Percentiles rank a stretch among this genome's conserved stretches.
phyloP scores from a whole-genome alignment of 2,329 filamentous ascomycete species.

The Dactylellina leptospora region DNA sequence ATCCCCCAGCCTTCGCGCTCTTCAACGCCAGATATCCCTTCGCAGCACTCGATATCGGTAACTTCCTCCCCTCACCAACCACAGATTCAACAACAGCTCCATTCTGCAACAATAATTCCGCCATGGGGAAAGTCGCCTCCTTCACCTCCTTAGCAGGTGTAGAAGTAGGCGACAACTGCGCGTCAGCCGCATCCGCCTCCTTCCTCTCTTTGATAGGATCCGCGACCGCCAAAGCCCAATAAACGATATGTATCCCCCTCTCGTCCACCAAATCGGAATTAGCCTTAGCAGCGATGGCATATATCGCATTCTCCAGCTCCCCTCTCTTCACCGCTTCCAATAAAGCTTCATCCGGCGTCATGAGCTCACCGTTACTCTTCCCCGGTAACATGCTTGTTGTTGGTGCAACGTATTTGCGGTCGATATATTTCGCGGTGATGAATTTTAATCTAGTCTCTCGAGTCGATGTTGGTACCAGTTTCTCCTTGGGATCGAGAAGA shows the following conservation, averaged over 20 bases:
- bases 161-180: conserved; percentile 56
- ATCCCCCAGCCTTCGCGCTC: conserved; percentile 63
- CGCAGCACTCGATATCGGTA: conserved; percentile 82
- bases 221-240: conserved; percentile 87
- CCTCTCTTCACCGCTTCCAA: conserved; percentile 95
- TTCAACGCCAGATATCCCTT: conserved; percentile 86
- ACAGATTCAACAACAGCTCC: conserved; percentile 79
- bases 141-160: conserved; percentile 63
- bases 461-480: conserved; percentile 78
- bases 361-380: conserved; percentile 64
- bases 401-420: conserved; percentile 80
- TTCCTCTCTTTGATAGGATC: conserved; percentile 68
- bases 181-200: conserved; percentile 44
- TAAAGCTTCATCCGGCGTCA: conserved; percentile 83
- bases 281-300: conserved; percentile 83
- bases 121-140: conserved; percentile 79
- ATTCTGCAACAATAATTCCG: conserved; percentile 91
- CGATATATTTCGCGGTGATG: conserved; percentile 93
- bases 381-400: conserved; percentile 75
- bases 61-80: conserved; percentile 67
- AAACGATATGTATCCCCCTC: conserved; percentile 85
- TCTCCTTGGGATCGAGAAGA: conserved; percentile 75
- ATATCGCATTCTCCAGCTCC: conserved; percentile 90
- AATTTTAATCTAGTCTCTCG: conserved; percentile 92
- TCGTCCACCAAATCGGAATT: conserved; percentile 88